These are phyloP conservation scores for Aegilops tauschii DNA, from an alignment of 176 grass and related monocot genomes.

Conservation along the genomic window DNA sequence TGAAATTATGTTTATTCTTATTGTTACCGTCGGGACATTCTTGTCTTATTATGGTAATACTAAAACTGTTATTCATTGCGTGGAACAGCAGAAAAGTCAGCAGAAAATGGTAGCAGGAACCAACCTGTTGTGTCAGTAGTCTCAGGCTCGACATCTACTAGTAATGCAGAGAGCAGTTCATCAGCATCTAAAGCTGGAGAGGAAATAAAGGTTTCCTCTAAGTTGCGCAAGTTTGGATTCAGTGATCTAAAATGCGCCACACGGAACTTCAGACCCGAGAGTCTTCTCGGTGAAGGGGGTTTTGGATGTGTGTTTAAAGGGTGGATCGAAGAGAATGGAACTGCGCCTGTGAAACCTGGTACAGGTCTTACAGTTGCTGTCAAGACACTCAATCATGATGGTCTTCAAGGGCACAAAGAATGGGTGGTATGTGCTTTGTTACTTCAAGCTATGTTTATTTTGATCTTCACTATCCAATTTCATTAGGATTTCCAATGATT, in stretches of 20 bases:
- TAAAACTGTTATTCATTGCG: constrained; percentile 32
- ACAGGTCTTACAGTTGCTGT: constrained; percentile 92
- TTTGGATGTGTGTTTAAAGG: constrained; percentile 97
- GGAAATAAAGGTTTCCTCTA: constrained; percentile 75
- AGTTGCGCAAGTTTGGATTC: constrained; percentile 76
- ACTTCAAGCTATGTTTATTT: constrained; percentile 10
- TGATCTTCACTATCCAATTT: not conserved
- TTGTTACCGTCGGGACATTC: not conserved
- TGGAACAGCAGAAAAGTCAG: constrained; percentile 72
- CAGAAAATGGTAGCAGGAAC: constrained; percentile 75
- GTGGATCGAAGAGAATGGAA: constrained; percentile 89
- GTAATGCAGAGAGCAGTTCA: constrained; percentile 76
- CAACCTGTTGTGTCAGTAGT: constrained; percentile 62
- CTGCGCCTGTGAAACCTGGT: constrained; percentile 79
- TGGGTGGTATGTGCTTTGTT: constrained; percentile 65
- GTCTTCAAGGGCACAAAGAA: constrained; percentile 93
- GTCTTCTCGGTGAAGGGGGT: constrained; percentile 79
- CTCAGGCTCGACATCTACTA: constrained; percentile 78
- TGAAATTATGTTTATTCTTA: not conserved
- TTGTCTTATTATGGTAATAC: not conserved
- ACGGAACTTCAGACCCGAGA: constrained; percentile 80
- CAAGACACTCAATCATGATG: constrained; percentile 90
- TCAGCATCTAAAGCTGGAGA: constrained; percentile 75
- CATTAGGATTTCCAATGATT: constrained; percentile 6
- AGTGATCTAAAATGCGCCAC: constrained; percentile 80